Conservation (phyloP, 2,329 filamentous ascomycete genomes). For the Pyrenophora tritici-repentis region DNA sequence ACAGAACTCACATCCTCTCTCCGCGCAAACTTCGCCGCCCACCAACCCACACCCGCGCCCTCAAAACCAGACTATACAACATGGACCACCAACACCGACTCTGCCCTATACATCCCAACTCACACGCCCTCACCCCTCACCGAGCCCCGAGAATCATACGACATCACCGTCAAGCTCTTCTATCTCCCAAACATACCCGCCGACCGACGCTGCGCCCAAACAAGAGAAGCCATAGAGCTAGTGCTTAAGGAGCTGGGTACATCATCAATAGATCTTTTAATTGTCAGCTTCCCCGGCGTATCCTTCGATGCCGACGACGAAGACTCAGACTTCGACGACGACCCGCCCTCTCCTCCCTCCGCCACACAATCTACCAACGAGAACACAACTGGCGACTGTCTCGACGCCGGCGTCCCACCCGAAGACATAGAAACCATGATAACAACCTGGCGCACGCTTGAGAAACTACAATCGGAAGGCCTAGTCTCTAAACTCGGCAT, state of each 20-base stretch:
- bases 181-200: constrained; percentile 76
- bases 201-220: constrained; percentile 69
- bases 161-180: constrained; percentile 95
- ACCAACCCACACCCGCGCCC: constrained; percentile 63
- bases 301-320: constrained; percentile 93
- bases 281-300: constrained; percentile 90
- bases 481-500: constrained; percentile 78
- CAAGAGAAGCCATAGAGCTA: constrained; percentile 75
- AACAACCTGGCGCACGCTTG: constrained; percentile 71
- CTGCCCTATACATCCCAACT: constrained; percentile 73
- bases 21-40: constrained; percentile 77
- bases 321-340: constrained; percentile 67
- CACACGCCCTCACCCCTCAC: constrained; percentile 72
- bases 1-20: constrained; percentile 89
- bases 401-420: constrained; percentile 44
- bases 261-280: constrained; percentile 79
- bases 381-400: constrained; percentile 48
- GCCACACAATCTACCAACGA: constrained; percentile 40
- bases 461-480: constrained; percentile 72
- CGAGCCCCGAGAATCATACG: constrained; percentile 84
- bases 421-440: constrained; percentile 67
- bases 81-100: constrained; percentile 67
- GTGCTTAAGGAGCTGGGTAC: constrained; percentile 81
- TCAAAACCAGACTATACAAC: constrained; percentile 51
- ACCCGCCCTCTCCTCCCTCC: constrained; percentile 27